Evolutionary conservation across 1,284 basidiomycete genomes (phyloP).

Genomic region (Rhodotorula sp.): DNA sequence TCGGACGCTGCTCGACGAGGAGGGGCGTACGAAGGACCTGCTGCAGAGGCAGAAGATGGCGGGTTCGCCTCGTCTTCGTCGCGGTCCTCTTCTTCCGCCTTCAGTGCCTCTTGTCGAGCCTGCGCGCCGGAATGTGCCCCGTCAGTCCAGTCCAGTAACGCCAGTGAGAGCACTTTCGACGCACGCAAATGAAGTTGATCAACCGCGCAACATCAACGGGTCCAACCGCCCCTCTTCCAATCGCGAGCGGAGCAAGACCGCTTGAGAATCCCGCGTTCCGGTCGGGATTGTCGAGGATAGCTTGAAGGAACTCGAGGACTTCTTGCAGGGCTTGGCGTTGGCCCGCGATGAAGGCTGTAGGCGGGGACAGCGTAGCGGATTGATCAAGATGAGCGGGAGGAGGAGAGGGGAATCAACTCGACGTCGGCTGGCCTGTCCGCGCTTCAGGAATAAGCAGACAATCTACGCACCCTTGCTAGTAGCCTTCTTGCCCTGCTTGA

Average conservation of each 20-base stretch:
- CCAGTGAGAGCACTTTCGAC: not conserved
- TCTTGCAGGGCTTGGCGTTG: slow-evolving; percentile 41
- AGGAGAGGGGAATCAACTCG: not conserved
- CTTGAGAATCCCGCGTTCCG: not conserved
- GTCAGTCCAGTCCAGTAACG: not conserved
- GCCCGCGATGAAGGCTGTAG: slow-evolving; percentile 35
- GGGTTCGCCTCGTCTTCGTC: slow-evolving; percentile 32
- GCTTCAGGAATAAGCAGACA: not conserved
- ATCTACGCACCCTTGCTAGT: slow-evolving; percentile 26
- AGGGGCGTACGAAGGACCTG: not conserved
- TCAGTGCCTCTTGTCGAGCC: slow-evolving; percentile 37
- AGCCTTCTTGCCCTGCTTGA: slow-evolving; percentile 38
- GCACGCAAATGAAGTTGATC: slow-evolving; percentile 40
- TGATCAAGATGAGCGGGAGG: not conserved
- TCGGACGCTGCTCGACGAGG: slow-evolving; percentile 20
- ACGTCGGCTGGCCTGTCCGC: not conserved
- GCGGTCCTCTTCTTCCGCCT: slow-evolving; percentile 38
- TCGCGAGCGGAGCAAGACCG: not conserved
- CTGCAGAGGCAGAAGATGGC: slow-evolving; percentile 1
- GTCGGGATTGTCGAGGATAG: slow-evolving; percentile 35
- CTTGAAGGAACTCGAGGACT: slow-evolving; percentile 41
- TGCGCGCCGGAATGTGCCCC: not conserved
- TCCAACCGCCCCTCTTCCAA: not conserved
- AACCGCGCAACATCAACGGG: slow-evolving; percentile 28
- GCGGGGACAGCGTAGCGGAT: not conserved